Evolutionary conservation across 805 yeast genomes (phyloP).

Genomic region (Suhomyces sp.): DNA sequence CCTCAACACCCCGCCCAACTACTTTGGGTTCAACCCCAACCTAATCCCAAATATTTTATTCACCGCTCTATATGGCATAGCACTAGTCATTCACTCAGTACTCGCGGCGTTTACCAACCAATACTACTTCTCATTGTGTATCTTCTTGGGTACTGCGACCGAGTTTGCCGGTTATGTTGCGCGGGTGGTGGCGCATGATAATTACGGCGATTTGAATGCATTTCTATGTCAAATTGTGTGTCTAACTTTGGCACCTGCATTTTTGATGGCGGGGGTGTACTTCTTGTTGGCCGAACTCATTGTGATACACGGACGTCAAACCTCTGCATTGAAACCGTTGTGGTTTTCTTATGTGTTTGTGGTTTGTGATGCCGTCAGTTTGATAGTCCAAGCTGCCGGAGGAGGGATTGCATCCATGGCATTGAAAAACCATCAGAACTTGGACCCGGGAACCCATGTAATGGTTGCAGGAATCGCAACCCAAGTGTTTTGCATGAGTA

Average conservation of each 20-base stretch:
- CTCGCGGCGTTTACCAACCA: constrained; percentile 47
- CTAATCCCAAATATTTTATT: constrained; percentile 58
- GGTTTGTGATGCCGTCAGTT: constrained; percentile 59
- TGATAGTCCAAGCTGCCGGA: constrained; percentile 69
- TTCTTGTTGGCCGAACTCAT: constrained; percentile 64
- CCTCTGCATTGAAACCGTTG: constrained; percentile 53
- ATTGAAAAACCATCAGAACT: constrained; percentile 17
- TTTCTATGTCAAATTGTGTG: constrained; percentile 65
- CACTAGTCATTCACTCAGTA: constrained; percentile 14
- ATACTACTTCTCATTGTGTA: constrained; percentile 63
- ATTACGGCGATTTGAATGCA: constrained; percentile 29
- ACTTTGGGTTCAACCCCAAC: constrained; percentile 44
- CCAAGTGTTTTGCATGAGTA: constrained; percentile 68
- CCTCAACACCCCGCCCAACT: constrained; percentile 12
- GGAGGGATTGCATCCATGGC: constrained; percentile 63
- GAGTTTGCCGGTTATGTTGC: constrained; percentile 71
- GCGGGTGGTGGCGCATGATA: constrained; percentile 45
- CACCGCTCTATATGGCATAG: constrained; percentile 48
- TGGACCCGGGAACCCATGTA: constrained; percentile 53
- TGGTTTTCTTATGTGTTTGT: constrained; percentile 64
- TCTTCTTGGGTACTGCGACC: constrained; percentile 52
- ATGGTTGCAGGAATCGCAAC: constrained; percentile 78
- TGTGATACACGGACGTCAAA: constrained; percentile 47
- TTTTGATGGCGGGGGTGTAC: constrained; percentile 82
- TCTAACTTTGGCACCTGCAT: constrained; percentile 77